Percentiles rank a stretch among this genome's conserved stretches.
phyloP scores from a whole-genome alignment of 1,139 yeast genomes.

The Protomyces lactucae-debilis region DNA sequence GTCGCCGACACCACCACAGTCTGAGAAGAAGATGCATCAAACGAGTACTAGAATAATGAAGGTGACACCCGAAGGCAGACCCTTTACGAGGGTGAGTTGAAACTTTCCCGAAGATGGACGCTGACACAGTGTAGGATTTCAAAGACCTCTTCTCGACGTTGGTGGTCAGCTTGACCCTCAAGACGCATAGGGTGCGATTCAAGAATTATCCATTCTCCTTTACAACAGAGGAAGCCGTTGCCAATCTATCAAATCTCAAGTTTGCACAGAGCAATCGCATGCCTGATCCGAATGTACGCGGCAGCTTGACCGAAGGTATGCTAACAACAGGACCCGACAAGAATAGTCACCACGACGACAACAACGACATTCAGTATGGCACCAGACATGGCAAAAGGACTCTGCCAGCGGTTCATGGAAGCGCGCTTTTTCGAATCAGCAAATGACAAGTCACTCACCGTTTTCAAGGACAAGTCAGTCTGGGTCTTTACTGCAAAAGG shows the following conservation, averaged over 20 bases:
- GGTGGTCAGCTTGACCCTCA: constrained; percentile 49
- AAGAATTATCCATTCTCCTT: constrained; percentile 52
- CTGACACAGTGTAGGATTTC: constrained; percentile 41
- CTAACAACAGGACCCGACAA: constrained; percentile 35
- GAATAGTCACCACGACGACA: constrained; percentile 44
- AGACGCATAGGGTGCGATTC: constrained; percentile 36
- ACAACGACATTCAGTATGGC: constrained; percentile 58
- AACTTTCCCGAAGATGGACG: neutral
- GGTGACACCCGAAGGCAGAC: constrained; percentile 29
- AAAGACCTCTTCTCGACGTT: constrained; percentile 54
- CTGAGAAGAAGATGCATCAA: constrained; percentile 29
- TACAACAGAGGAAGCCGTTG: constrained; percentile 50
- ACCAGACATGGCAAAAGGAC: constrained; percentile 48
- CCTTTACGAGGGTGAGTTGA: constrained; percentile 26
- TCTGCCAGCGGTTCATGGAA: constrained; percentile 55
- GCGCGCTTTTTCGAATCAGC: constrained; percentile 76
- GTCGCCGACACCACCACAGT: neutral
- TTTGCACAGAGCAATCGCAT: constrained; percentile 49
- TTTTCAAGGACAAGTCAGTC: constrained; percentile 44
- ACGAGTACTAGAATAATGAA: constrained; percentile 28
- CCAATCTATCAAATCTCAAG: constrained; percentile 44
- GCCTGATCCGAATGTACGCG: constrained; percentile 31
- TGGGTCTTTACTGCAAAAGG: constrained; percentile 94
- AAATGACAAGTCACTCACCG: constrained; percentile 58
- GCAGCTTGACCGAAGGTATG: neutral